These are phyloP conservation scores for Aureobasidium musti DNA, from an alignment of 2,329 filamentous ascomycete genomes.

Conservation along the genomic window DNA sequence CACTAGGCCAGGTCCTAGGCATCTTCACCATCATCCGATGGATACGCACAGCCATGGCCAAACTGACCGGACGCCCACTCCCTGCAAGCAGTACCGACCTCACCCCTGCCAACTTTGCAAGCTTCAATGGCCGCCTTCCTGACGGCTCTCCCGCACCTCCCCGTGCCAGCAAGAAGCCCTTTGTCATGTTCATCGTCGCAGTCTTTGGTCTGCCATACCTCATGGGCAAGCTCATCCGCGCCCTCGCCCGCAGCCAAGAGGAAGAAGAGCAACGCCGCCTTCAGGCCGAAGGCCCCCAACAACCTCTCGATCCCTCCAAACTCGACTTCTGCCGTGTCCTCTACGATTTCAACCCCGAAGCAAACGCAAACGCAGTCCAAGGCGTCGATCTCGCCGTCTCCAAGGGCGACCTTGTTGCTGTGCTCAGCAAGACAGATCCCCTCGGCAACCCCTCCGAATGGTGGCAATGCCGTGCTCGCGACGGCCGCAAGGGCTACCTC, in stretches of 20 bases:
- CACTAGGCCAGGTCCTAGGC: slow-evolving; percentile 86
- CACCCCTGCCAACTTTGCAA: slow-evolving; percentile 87
- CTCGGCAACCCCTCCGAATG: slow-evolving; percentile 91
- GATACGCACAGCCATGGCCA: slow-evolving; percentile 87
- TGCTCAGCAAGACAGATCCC: slow-evolving; percentile 88
- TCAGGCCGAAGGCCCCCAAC: slow-evolving; percentile 48
- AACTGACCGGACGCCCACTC: slow-evolving; percentile 85
- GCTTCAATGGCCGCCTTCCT: slow-evolving; percentile 63
- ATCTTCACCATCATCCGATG: slow-evolving; percentile 96
- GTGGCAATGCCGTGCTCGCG: slow-evolving; percentile 92
- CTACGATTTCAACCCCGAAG: slow-evolving; percentile 89
- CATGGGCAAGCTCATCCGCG: slow-evolving; percentile 92
- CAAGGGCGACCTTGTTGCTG: slow-evolving; percentile 93
- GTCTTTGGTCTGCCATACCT: slow-evolving; percentile 95
- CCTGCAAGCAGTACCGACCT: slow-evolving; percentile 84
- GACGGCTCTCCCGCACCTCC: slow-evolving; percentile 68
- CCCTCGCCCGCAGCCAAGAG: slow-evolving; percentile 80
- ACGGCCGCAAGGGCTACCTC: slow-evolving; percentile 88
- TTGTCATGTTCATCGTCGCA: slow-evolving; percentile 91
- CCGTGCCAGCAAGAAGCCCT: slow-evolving; percentile 87
- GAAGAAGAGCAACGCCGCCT: slow-evolving; percentile 70
- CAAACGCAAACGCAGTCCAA: slow-evolving; percentile 52
- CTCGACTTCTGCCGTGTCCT: slow-evolving; percentile 94
- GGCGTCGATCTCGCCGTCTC: slow-evolving; percentile 88
- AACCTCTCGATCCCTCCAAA: slow-evolving; percentile 78